Evolutionary conservation across 345 rosid species (phyloP).

Genomic region (Jatropha curcas): DNA sequence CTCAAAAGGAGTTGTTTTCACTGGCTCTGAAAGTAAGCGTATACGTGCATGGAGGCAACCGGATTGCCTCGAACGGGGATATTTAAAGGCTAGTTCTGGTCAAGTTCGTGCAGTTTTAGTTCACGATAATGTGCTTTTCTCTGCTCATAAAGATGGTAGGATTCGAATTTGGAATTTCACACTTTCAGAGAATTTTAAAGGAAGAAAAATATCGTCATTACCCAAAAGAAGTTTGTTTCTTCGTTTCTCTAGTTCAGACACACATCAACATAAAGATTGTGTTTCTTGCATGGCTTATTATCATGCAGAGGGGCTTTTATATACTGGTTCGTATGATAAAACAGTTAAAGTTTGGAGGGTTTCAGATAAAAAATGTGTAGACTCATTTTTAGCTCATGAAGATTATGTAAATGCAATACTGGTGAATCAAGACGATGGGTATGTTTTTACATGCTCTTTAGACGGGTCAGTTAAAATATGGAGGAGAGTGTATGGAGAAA

Average conservation of each 20-base stretch:
- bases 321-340: conserved; percentile 42
- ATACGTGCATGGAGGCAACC: conserved; percentile 53
- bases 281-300: conserved; percentile 57
- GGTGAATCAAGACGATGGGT: conserved; percentile 58
- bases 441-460: conserved; percentile 50
- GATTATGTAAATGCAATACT: conserved; percentile 39
- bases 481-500: conserved; percentile 47
- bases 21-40: conserved; percentile 47
- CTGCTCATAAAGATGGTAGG: conserved; percentile 46
- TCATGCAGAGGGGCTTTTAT: conserved; percentile 45
- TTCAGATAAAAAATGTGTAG: conserved; percentile 38
- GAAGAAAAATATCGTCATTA: conserved; percentile 37
- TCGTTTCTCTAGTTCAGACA: conserved; percentile 23
- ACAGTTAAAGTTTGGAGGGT: conserved; percentile 54
- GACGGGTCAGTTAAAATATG: conserved; percentile 58
- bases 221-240: conserved; percentile 39
- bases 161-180: conserved; percentile 47
- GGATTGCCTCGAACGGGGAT: conserved; percentile 42
- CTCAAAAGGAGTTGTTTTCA: conserved; percentile 48
- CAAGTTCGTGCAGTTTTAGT: conserved; percentile 40
- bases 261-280: conserved; percentile 38
- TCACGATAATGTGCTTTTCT: conserved; percentile 47
- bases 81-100: conserved; percentile 37
- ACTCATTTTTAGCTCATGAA: conserved; percentile 55
- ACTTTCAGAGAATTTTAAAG: conserved; percentile 28